Percentiles rank a stretch among this genome's conserved stretches.
Conservation (phyloP, 768 basidiomycete species). For the Pleurotus giganteus region DNA sequence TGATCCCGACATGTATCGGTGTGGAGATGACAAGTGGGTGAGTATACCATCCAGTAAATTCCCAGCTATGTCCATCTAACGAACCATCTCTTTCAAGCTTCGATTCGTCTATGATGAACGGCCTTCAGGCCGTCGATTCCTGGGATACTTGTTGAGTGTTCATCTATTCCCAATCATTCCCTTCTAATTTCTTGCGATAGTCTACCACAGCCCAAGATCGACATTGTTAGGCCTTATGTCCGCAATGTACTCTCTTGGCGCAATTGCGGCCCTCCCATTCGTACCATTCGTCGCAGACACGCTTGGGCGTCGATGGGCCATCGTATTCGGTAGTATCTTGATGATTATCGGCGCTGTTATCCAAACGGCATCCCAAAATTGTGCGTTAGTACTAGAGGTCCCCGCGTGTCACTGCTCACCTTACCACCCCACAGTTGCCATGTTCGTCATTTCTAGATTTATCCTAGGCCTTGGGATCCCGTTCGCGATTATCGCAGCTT, state of each 20-base stretch:
- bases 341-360: conserved; percentile 47
- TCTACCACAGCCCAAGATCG: conserved; percentile 53
- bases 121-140: conserved; percentile 55
- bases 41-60: conserved; percentile 15
- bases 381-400: conserved; percentile 26
- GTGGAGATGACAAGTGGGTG: conserved; percentile 64
- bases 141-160: conserved; percentile 50
- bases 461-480: conserved; percentile 59
- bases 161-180: not conserved
- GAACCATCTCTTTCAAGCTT: conserved; percentile 31
- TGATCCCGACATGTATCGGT: conserved; percentile 60
- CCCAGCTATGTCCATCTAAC: not conserved
- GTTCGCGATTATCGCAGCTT: conserved; percentile 62
- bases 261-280: conserved; percentile 50
- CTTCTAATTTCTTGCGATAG: conserved; percentile 24
- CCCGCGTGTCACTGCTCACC: not conserved
- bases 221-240: conserved; percentile 55
- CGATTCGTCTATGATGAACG: conserved; percentile 63
- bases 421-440: conserved; percentile 37
- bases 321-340: conserved; percentile 47
- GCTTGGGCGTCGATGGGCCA: conserved; percentile 49
- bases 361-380: conserved; percentile 46
- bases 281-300: conserved; percentile 50
- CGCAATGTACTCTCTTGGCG: conserved; percentile 60
- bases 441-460: conserved; percentile 57